A percentile compares a stretch with the other conserved stretches of the same genome.
These are phyloP conservation scores for Chaetothyriales sp. DNA, from an alignment of 2,329 filamentous ascomycete genomes.

Conservation along the genomic window DNA sequence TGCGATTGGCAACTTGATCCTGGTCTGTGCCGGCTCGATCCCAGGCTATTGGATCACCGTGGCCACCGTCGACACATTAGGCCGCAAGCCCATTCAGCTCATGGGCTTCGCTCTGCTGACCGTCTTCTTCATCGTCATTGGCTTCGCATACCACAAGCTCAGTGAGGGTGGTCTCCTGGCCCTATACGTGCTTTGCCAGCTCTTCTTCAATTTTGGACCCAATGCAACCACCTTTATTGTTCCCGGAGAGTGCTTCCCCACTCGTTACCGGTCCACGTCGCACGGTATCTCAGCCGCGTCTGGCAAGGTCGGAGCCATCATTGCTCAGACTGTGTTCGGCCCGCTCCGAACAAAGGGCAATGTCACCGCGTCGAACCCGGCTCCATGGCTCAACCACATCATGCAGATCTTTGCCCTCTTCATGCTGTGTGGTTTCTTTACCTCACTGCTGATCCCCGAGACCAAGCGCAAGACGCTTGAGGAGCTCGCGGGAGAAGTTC, in stretches of 20 bases:
- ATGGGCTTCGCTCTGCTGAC: slow-evolving; percentile 46
- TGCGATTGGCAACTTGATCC: slow-evolving; percentile 62
- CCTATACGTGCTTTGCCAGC: slow-evolving; percentile 49
- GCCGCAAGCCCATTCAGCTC: slow-evolving; percentile 62
- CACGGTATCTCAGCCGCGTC: slow-evolving; percentile 52
- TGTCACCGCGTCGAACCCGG: slow-evolving; percentile 34
- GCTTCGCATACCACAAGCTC: slow-evolving; percentile 42
- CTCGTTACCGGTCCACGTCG: slow-evolving; percentile 45
- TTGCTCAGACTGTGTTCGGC: slow-evolving; percentile 51
- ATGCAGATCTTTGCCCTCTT: slow-evolving; percentile 38
- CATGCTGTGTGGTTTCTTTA: slow-evolving; percentile 61
- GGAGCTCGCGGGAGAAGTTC: slow-evolving; percentile 50
- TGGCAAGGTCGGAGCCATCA: slow-evolving; percentile 53
- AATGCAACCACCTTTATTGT: slow-evolving; percentile 53
- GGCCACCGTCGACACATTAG: slow-evolving; percentile 55
- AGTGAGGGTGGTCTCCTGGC: slow-evolving; percentile 37
- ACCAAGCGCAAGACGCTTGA: slow-evolving; percentile 62
- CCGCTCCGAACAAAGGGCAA: slow-evolving; percentile 46
- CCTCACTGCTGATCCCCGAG: slow-evolving; percentile 59
- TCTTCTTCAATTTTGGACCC: slow-evolving; percentile 52
- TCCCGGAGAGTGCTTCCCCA: slow-evolving; percentile 50
- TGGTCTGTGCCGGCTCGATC: slow-evolving; percentile 63
- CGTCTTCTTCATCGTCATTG: slow-evolving; percentile 46
- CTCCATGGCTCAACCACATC: slow-evolving; percentile 55
- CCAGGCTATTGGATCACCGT: slow-evolving; percentile 74